Base-by-base conservation (phyloP, 345 rosid genomes). In the Brassica napus region DNA sequence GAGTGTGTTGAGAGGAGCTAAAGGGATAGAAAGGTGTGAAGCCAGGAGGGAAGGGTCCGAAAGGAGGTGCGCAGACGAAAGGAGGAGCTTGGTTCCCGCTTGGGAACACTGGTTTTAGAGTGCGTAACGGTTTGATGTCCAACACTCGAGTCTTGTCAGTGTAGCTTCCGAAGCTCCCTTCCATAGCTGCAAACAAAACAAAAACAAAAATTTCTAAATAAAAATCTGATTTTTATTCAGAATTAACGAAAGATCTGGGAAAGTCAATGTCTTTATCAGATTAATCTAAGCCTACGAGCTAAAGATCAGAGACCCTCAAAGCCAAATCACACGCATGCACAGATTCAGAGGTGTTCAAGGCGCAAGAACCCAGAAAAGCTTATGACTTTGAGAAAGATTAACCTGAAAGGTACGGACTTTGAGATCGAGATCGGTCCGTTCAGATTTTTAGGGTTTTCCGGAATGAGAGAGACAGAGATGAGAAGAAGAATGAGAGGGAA, bases 91-190 rank as follows among this genome's bases (percentile, higher is more conserved):
- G 86, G 3, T 83, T 70, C 3, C 68, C 71, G 0, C 83, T 71
- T 0, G 92, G 89, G 64, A 90, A 92, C 11, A 86, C 69, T 2
- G 97, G 98, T 42, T 54, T 84, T 73, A 94, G 84, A 83, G 82
- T 77, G 23, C 97, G 91, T 35, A 94, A 76, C 1, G 98, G 98
- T 81, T 87, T 89, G 54, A 92, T 90, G 83, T 94, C 96, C 78
- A 89, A 80, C 52, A 94, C 97, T 79, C 85, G 83, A 0, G 90
- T 82, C 76, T 88, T 94, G 73, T 92, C 96, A 60, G 68, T 59
- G 65, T 70, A 71, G 74, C 60, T 34, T 37, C 84, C 83, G n/a
- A 76, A 81, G 59, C 75, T 84, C 44, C 87, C 85, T 73, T 86
- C 91, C 95, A 90, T 89, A 2, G 67, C 32, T 54, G 4, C 0